Evolutionary conservation across 768 basidiomycete genomes (phyloP).

Genomic region (Suillus placidus): DNA sequence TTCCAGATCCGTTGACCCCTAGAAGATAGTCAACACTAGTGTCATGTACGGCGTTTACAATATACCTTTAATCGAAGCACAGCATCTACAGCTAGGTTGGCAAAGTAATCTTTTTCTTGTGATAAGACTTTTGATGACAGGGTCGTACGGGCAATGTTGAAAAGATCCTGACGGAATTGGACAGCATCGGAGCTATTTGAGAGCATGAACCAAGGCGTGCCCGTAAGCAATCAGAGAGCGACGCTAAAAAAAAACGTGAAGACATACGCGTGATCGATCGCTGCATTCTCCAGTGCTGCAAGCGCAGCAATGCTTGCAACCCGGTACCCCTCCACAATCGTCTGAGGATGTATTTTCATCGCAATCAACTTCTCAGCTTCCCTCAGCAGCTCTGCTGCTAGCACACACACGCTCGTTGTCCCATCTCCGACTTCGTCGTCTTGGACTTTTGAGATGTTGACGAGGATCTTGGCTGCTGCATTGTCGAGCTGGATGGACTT

Average conservation of each 20-base stretch:
- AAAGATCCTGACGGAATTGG: constrained; percentile 84
- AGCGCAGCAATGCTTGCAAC: constrained; percentile 88
- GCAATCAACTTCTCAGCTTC: constrained; percentile 95
- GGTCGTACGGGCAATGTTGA: constrained; percentile 97
- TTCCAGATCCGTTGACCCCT: constrained; percentile 96
- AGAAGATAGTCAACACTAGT: constrained; percentile 11
- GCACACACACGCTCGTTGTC: constrained; percentile 87
- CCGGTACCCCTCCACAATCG: constrained; percentile 94
- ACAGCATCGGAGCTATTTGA: constrained; percentile 62
- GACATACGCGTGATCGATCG: constrained; percentile 81
- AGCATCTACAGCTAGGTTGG: constrained; percentile 96
- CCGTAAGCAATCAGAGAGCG: neutral
- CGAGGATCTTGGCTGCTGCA: constrained; percentile 97
- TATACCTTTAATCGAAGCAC: constrained; percentile 85
- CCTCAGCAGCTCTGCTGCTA: constrained; percentile 87
- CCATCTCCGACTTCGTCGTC: constrained; percentile 99
- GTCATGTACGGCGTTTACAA: neutral
- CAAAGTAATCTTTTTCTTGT: constrained; percentile 97
- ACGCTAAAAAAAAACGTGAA: neutral
- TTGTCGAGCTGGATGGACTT: constrained; percentile 98
- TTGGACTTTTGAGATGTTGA: constrained; percentile 99
- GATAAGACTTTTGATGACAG: constrained; percentile 94
- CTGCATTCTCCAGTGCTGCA: constrained; percentile 79
- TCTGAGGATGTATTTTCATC: constrained; percentile 95
- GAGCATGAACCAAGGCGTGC: neutral